Base-by-base conservation (phyloP, 371 early-diverging fungal genomes). In the Massospora cicadina region DNA sequence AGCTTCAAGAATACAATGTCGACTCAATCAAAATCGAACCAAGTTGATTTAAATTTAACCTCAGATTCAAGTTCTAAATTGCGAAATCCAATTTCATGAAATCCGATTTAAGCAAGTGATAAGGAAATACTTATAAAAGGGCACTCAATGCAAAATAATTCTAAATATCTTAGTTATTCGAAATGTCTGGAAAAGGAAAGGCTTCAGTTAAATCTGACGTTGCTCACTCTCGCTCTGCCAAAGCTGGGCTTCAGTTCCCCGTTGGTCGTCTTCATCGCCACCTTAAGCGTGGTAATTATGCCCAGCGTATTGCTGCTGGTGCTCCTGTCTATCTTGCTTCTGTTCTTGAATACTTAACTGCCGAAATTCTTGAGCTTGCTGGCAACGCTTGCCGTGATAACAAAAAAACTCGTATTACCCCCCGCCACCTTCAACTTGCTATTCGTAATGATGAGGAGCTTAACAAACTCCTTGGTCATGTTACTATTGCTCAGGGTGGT, bases 191-290 rank as follows among this genome's bases (percentile, higher is more conserved):
- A 60, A 79, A 81, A 74, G 77, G 79, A 67, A 79, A 79, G 70
- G 81, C 79, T 67, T 77, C 79, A 68, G 74, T 76, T 71, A 77
- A 77, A 72, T 73, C 80, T 69, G 79, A 78, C 67, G 65, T 79
- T 71, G 74, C 77, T 72, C 73, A 78, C 69, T 76, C 81, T 64
- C 78, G 87, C 71, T 91, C 91, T 33, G 70, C 83, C 70, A 86
- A 87, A 76, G 89, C 90, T 70, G 90, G 90, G 77, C 86, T 75
- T n/a, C n/a, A n/a, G n/a, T n/a, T n/a, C n/a, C n/a, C n/a, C n/a
- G n/a, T n/a, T n/a, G n/a, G n/a, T n/a, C 92, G 96, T 88, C 86
- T 95, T 73, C 93, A 93, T 77, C 89, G 94, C 83, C 85, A 88
- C 65, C 80, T 95, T 68, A 87, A 93, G 74, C 88, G 88, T 78